Evolutionary conservation across 163 green algal species (phyloP), one percentile per base, ranked within the genome.

Genomic region (Chlorella variabilis): DNA sequence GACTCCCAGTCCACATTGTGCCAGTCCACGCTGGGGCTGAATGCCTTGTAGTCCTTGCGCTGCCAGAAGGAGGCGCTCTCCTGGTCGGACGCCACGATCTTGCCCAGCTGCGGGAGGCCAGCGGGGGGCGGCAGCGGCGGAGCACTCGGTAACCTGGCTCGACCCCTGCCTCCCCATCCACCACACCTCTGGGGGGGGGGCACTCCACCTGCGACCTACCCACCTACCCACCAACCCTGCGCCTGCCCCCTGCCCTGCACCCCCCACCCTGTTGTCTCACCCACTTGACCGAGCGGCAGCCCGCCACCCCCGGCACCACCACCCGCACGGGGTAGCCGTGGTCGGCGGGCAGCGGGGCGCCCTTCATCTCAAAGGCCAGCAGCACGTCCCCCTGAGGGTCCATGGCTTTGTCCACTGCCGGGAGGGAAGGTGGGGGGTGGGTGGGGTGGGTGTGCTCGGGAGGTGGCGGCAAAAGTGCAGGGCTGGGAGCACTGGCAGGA

Each of bases 291-390:
- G 58, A 89, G 78, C 93, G 90, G 29, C 91, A 92, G n/a, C 88
- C 94, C 0, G 89, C 87, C n/a, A 92, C 81, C 17, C 94, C 94
- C 0, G 94, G 94, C 66, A 96, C 93, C 13, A 98, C 78, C 36
- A 93, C 89, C 2, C 95, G 87, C 79, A 98, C 66, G 2, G 95
- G 95, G 23, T 80, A 91, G 42, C 95, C 95, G 80, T 98, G 94
- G 82, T 98, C 94, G 23, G 75, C 63, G 0, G 86, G 89, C 48
- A 98, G 83, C 13, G 89, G 84, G 85, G 91, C 56, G 4, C 94
- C 94, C 78, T 98, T 98, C 95, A 98, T 98, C 75, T 96, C 93
- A 77, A 93, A 97, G 1, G 94, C 95, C 70, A 98, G 86, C 65
- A 98, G 84, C 49, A 96, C 93, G 67, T 98, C 94, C 59, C 85